phyloP scores from a whole-genome alignment of 768 basidiomycete species.

The Boletus reticuloceps region DNA sequence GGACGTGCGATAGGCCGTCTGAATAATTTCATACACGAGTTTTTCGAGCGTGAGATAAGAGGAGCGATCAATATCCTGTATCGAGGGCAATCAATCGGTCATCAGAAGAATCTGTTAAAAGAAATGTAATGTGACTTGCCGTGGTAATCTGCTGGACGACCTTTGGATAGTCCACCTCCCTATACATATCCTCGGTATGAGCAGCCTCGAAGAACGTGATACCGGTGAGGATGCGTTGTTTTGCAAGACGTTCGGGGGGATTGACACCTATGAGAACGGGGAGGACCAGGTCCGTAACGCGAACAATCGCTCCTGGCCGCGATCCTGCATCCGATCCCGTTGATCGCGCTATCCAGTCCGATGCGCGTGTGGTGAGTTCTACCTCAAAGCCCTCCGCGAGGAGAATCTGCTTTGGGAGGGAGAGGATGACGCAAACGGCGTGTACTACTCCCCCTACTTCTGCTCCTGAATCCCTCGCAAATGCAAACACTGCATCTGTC shows the following conservation, averaged over 20 bases:
- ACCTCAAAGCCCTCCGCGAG: conserved; percentile 45
- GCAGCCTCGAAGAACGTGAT: conserved; percentile 42
- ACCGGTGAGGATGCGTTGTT: conserved; percentile 61
- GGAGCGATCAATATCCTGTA: conserved; percentile 13
- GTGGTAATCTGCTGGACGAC: conserved; percentile 34
- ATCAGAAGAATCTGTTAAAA: background rate
- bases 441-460: background rate
- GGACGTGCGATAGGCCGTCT: conserved; percentile 54
- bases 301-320: conserved; percentile 28
- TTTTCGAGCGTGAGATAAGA: conserved; percentile 22
- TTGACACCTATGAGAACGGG: conserved; percentile 69
- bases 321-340: background rate
- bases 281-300: conserved; percentile 46
- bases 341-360: background rate
- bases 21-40: conserved; percentile 43
- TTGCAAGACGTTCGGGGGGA: conserved; percentile 60
- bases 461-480: conserved; percentile 20
- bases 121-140: conserved; percentile 8
- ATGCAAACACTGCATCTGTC: conserved; percentile 34
- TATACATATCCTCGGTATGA: background rate
- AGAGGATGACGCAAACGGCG: conserved; percentile 41
- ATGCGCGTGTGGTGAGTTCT: conserved; percentile 31
- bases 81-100: background rate
- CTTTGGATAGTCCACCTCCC: conserved; percentile 34
- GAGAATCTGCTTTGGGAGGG: conserved; percentile 50